Base-by-base conservation (phyloP, 495 filamentous ascomycete genomes). In the Hypoxylon cercidicola region DNA sequence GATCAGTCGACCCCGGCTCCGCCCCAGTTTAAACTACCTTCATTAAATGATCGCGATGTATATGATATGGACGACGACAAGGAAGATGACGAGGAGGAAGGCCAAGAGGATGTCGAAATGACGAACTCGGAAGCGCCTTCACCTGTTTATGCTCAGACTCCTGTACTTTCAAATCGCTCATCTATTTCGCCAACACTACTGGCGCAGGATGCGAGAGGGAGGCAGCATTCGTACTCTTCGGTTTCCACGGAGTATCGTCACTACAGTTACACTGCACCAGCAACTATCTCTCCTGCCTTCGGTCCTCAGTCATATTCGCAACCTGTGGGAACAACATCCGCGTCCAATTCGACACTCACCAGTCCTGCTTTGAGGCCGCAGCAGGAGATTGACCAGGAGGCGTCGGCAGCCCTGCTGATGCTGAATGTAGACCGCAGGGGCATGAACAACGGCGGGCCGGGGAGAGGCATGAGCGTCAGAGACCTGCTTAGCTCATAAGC, bases 401-500 rank as follows among this genome's bases (percentile, higher is more conserved):
- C 89, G 0, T 93, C 90, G 1, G 87, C 90, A 15, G 91, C 91
- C 1, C 75, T 96, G 64, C 75, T 96, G 43, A 90, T 95, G 87
- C 75, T 96, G 44, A 93, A 91, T 50, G 84, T 82, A 54, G 90
- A 91, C 66, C 80, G 88, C 15, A 77, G 89, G 15, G 69, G 72
- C 30, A 71, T 43, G 25, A 50, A 54, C 23, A 71, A 60, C 12
- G 53, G 30, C n/a, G 45, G 63, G 1, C 20, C 55, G 28, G 64
- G 69, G 13, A 64, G 84, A 63, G 87, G 89, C 0, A 91, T 94
- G 86, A 93, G 91, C 72, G 92, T 94, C 1, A 86, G 82, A 55
- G 92, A 96, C 76, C 75, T 95, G 54, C 79, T 96, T 43, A 93
- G 87, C 55, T 85, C 88, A 37, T 88, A 66, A 81, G 35, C 15